Evolutionary conservation across 352 stramenopile genomes (phyloP), one percentile per base, ranked within the genome.

Genomic region (Pythium biforme): DNA sequence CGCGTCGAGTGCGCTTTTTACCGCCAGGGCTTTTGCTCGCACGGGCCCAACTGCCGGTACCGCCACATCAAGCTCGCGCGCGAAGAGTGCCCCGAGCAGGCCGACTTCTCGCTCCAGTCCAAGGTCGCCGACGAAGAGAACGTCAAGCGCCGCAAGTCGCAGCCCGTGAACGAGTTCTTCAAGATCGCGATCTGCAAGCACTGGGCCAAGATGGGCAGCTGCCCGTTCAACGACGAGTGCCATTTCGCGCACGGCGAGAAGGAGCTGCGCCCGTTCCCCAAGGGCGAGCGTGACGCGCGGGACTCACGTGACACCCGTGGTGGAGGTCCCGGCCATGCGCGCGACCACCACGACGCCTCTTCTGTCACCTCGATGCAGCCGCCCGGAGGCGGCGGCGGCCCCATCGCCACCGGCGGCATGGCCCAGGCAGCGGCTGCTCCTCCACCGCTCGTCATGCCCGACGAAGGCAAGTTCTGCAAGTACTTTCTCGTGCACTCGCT

Each of bases 131-230:
- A 98, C 76, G 83, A 97, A 83, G 87, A 97, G 76, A 89, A 90
- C 71, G 72, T 94, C 56, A 84, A 95, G 72, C 85, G 86, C 22
- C 76, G 84, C 39, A 93, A 95, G 66, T 83, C 84, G 27, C 88
- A 96, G 59, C 88, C 88, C 10, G 84, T 94, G 27, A 99, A 98
- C 73, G 96, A 98, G 76, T 98, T 98, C 66, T 99, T 92, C 76
- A 99, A 99, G 72, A 97, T 98, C 49, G 89, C 88, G 53, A 94
- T 99, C 40, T 99, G 96, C 76, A 99, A 99, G 68, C 96, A 99
- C 69, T 98, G 95, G 81, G 88, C 94, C 50, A 95, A 98, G 59
- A 86, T 97, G 74, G 96, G 96, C 4, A 88, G 89, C 29, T 99
- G 96, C 83, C 96, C 96, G 4, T 99, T 98, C 77, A 90, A 89